Percentiles rank a stretch among this genome's conserved stretches.
Conservation (phyloP, 2,329 filamentous ascomycete species). For the Bipolaris cookei region DNA sequence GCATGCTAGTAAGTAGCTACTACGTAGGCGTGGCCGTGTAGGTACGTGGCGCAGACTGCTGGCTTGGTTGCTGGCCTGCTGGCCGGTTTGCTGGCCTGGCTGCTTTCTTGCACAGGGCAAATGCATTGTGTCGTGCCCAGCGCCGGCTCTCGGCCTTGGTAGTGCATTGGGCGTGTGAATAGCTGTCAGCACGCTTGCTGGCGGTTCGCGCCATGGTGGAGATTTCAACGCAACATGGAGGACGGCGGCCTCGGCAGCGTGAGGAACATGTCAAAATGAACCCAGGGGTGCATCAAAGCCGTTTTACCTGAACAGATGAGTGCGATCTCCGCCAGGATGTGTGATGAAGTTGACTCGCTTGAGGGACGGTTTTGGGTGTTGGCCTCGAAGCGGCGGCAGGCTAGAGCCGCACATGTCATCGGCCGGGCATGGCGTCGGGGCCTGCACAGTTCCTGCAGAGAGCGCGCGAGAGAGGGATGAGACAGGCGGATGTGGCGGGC, state of each 20-base stretch:
- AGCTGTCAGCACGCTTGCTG: background rate
- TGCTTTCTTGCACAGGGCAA: no score
- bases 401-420: slow-evolving; percentile 16
- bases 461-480: background rate
- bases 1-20: no score
- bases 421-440: slow-evolving; percentile 1
- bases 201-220: slow-evolving; percentile 12
- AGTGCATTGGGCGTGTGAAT: no score
- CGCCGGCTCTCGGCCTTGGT: background rate
- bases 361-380: slow-evolving; percentile 2
- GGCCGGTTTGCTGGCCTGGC: no score
- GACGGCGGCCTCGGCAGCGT: slow-evolving; percentile 13
- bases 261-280: slow-evolving; percentile 6
- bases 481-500: slow-evolving; percentile 8
- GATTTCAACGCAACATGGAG: slow-evolving; percentile 3
- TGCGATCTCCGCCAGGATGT: slow-evolving; percentile 11
- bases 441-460: background rate
- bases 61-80: background rate
- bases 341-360: slow-evolving; percentile 13
- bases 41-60: no score
- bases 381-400: slow-evolving; percentile 8
- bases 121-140: background rate
- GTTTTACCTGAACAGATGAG: slow-evolving; percentile 10
- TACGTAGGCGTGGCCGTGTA: no score
- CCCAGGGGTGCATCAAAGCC: slow-evolving; percentile 8